Base-by-base conservation (phyloP, 164 flowering plant genomes). In the Magnolia sinica region DNA sequence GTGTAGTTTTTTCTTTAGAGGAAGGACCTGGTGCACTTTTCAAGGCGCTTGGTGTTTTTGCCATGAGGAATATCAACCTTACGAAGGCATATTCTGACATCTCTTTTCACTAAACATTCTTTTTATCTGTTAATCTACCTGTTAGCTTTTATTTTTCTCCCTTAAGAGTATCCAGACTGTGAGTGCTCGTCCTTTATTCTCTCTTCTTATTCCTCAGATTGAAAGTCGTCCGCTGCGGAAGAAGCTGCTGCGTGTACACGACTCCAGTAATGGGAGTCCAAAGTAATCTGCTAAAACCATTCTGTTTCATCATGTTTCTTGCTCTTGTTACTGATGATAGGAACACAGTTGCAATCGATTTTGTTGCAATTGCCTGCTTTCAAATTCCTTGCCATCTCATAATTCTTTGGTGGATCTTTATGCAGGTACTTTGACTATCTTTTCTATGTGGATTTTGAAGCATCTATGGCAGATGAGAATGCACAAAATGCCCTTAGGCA, bases 391-490 rank as follows among this genome's bases (percentile, higher is more conserved):
- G 55, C 49, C n/a, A 8, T 19, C 22, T 50, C 10, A 7, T 50
- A 58, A 8, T n/a, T 18, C 5, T 50, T 50, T 70, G 11, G 24
- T 50, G 49, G 50, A 29, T 50, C 22, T 76, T 59, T 22, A 13
- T 70, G 10, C 86, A 95, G 98, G 84, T 87, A 87, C 83, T 95
- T 95, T 74, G 94, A 91, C 79, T 95, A 93, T 80, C 87, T 93
- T 73, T 93, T 95, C 84, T 93, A 95, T 77, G 89, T 93, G 76
- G 98, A 95, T 82, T 93, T 95, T 83, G 98, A 95, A 79, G 98
- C 98, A 77, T 95, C 98, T 69, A 93, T 91, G 94, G 98, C 97
- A 27, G 92, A 90, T 11, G 84, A 82, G 73, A 86, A 82, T 50
- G 89, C 98, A 37, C 97, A 93, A 76, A 93, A 92, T 82, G 97